Conservation (phyloP, 2,329 filamentous ascomycete genomes). For the Exutisphaerella laricina region DNA sequence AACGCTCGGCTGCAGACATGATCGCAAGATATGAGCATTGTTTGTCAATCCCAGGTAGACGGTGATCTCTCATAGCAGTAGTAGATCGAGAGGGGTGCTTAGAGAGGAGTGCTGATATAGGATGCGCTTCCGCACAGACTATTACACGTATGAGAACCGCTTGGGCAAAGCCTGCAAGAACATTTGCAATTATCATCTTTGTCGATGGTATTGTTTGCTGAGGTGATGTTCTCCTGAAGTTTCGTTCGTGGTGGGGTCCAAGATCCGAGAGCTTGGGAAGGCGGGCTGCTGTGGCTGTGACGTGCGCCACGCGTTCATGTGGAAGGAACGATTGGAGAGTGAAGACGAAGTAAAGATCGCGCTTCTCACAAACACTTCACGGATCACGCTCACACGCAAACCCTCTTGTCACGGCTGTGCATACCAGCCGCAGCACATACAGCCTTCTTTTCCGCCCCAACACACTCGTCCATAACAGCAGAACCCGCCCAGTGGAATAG, state of each 20-base stretch:
- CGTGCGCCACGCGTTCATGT: background rate
- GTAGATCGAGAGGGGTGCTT: too few species aligned
- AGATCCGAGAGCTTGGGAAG: background rate
- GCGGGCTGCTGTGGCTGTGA: background rate
- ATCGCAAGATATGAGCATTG: too few species aligned
- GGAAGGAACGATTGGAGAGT: background rate
- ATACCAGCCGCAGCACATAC: conserved; percentile 1
- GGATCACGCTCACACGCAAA: background rate
- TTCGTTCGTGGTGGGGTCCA: background rate
- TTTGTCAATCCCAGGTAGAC: too few species aligned
- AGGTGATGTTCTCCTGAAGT: background rate
- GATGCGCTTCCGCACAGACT: too few species aligned
- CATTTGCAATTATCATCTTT: conserved; percentile 55
- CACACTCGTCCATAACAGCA: background rate
- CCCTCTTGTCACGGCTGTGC: background rate
- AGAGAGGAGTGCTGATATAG: too few species aligned
- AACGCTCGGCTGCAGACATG: too few species aligned
- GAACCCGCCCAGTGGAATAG: conserved; percentile 1
- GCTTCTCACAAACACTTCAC: background rate
- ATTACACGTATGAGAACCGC: too few species aligned
- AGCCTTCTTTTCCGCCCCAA: conserved; percentile 4
- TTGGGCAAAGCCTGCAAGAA: conserved; percentile 86
- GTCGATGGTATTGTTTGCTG: background rate
- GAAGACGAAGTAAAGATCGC: background rate
- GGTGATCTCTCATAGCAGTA: too few species aligned